Percentiles rank a stretch among this genome's conserved stretches.
These are phyloP conservation scores for Cenchrus purpureus DNA, from an alignment of 176 grass and related monocot species.

Conservation along the genomic window DNA sequence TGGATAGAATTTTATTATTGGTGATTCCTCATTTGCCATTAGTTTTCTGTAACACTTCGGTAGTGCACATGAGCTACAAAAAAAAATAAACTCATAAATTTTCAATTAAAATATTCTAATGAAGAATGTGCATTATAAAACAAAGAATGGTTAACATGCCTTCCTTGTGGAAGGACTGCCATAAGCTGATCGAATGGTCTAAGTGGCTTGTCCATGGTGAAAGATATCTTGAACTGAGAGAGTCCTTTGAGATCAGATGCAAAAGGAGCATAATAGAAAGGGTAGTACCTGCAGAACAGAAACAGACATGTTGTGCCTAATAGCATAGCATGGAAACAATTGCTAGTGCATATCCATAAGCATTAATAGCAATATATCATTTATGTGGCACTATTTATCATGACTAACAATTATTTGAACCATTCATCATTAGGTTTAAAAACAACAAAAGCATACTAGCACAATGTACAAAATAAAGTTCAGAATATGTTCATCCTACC, in stretches of 20 bases:
- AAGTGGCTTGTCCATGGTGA: constrained; percentile 46
- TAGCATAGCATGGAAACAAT: not conserved
- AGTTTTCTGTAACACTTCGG: constrained; percentile 49
- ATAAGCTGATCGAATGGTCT: constrained; percentile 75
- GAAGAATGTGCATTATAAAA: not conserved
- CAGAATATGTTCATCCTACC: constrained; percentile 35
- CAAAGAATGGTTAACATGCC: not conserved
- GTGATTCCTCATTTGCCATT: constrained; percentile 48
- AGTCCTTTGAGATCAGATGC: constrained; percentile 63
- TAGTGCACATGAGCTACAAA: constrained; percentile 42
- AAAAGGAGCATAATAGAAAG: constrained; percentile 62
- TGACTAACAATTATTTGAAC: not conserved
- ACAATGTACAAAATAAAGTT: constrained; percentile 1
- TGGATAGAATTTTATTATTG: constrained; percentile 51
- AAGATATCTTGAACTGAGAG: constrained; percentile 47
- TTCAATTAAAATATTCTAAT: not conserved
- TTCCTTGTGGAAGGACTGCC: constrained; percentile 58
- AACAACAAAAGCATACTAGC: not conserved
- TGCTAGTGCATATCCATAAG: not conserved
- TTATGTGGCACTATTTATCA: not conserved
- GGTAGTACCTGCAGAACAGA: constrained; percentile 56
- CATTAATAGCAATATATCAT: not conserved
- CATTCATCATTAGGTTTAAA: not conserved
- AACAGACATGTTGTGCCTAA: not conserved
- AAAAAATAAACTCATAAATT: not conserved